Evolutionary conservation across 257 asterid genomes (phyloP).

Genomic region (Cynanchum wilfordii): DNA sequence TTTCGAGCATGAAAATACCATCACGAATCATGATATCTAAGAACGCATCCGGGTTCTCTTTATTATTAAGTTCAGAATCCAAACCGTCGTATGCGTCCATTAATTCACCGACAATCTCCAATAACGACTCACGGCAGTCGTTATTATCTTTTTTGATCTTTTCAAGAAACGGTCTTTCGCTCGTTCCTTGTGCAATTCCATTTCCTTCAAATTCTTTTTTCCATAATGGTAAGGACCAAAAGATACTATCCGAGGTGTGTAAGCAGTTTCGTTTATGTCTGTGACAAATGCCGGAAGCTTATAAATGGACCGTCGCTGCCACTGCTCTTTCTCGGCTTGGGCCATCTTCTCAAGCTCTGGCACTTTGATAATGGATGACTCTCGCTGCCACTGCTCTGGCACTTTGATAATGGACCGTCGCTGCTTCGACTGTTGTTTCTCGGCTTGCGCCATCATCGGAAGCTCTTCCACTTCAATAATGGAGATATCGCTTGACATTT

Average conservation of each 20-base stretch:
- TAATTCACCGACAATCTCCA: not conserved
- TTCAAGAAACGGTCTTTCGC: constrained; percentile 35
- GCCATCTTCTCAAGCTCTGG: not conserved
- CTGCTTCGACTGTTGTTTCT: constrained; percentile 30
- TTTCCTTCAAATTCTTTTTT: constrained; percentile 14
- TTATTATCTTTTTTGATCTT: too few relatives aligned
- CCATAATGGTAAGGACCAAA: constrained; percentile 44
- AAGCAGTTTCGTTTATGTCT: constrained; percentile 20
- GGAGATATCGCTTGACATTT: not conserved
- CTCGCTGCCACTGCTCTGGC: too few relatives aligned
- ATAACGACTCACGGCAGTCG: too few relatives aligned
- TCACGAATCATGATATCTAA: constrained; percentile 34
- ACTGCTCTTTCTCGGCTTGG: constrained; percentile 13
- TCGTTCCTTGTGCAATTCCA: constrained; percentile 53
- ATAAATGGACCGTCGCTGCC: constrained; percentile 43
- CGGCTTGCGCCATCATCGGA: not conserved
- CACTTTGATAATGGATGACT: too few relatives aligned
- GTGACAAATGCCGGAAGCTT: constrained; percentile 26
- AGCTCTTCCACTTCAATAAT: too few relatives aligned
- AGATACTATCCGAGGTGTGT: constrained; percentile 43
- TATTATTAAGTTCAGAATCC: constrained; percentile 5
- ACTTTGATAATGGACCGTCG: constrained; percentile 26
- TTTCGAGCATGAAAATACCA: constrained; percentile 36
- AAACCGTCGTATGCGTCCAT: not conserved
- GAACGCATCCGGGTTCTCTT: constrained; percentile 10